Conservation (phyloP, 2,329 filamentous ascomycete species). For the Pseudophaeomoniella oleicola region DNA sequence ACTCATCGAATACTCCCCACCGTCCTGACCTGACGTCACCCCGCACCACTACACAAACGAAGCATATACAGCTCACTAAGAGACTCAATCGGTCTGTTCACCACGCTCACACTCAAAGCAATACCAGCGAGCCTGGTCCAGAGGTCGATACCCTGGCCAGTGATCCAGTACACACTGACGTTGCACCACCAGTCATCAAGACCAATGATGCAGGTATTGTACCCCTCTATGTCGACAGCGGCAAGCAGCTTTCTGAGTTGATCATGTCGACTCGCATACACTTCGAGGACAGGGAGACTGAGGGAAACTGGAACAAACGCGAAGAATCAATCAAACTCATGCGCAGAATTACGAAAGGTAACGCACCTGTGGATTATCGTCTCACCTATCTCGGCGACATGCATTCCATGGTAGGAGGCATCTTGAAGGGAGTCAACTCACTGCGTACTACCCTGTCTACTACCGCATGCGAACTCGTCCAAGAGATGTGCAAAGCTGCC, state of each 20-base stretch:
- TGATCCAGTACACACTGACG: not conserved
- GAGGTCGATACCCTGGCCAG: not conserved
- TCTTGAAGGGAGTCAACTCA: constrained; percentile 71
- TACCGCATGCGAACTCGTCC: constrained; percentile 68
- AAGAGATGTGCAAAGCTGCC: constrained; percentile 65
- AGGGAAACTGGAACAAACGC: constrained; percentile 79
- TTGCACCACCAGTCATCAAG: not conserved
- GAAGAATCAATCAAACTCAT: constrained; percentile 69
- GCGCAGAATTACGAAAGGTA: constrained; percentile 66
- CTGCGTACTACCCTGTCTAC: constrained; percentile 81
- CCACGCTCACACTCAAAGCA: not conserved
- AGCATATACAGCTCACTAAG: not conserved
- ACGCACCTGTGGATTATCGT: constrained; percentile 63
- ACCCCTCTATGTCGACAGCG: not conserved
- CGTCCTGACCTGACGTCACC: not conserved
- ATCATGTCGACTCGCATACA: not conserved
- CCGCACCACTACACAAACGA: not conserved
- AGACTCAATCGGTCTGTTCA: not conserved
- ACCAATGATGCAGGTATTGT: not conserved
- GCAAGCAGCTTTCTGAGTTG: not conserved
- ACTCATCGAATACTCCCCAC: not conserved
- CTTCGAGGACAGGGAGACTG: constrained; percentile 80
- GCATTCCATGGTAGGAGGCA: constrained; percentile 67
- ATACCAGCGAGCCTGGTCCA: not conserved
- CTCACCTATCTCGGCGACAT: constrained; percentile 56